Conservation (phyloP, 306 rosid genomes). For the Dicorynia guianensis region DNA sequence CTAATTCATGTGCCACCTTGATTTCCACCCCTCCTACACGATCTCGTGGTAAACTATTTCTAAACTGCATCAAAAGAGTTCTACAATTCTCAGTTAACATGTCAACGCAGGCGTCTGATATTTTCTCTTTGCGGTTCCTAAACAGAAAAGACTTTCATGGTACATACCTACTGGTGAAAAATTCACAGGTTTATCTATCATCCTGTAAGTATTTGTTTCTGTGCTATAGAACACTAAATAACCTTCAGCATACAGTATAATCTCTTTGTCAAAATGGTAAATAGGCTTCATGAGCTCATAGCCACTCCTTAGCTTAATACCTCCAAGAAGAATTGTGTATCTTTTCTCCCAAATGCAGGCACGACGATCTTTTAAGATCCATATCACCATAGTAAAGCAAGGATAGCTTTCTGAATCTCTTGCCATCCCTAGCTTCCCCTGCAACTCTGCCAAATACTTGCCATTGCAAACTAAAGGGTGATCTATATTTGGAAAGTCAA, state of each 20-base stretch:
- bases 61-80: too few species aligned
- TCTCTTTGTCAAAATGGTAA: not conserved
- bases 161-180: not conserved
- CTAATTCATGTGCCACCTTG: too few species aligned
- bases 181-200: not conserved
- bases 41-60: too few species aligned
- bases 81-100: too few species aligned
- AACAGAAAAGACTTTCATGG: not conserved
- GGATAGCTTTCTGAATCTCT: not conserved
- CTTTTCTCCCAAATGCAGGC: not conserved
- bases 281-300: not conserved
- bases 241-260: not conserved
- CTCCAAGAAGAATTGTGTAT: not conserved
- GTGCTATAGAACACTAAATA: not conserved
- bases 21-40: too few species aligned
- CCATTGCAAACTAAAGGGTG: not conserved
- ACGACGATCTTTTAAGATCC: not conserved
- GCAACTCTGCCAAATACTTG: not conserved
- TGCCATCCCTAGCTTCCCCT: not conserved
- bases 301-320: not conserved
- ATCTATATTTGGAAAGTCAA: not conserved
- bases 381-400: not conserved
- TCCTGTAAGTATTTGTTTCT: not conserved
- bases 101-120: too few species aligned
- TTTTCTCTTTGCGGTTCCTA: too few species aligned